These are phyloP conservation scores for Paramecium sonneborni DNA, from an alignment of 73 alveolate genomes.

Conservation along the genomic window DNA sequence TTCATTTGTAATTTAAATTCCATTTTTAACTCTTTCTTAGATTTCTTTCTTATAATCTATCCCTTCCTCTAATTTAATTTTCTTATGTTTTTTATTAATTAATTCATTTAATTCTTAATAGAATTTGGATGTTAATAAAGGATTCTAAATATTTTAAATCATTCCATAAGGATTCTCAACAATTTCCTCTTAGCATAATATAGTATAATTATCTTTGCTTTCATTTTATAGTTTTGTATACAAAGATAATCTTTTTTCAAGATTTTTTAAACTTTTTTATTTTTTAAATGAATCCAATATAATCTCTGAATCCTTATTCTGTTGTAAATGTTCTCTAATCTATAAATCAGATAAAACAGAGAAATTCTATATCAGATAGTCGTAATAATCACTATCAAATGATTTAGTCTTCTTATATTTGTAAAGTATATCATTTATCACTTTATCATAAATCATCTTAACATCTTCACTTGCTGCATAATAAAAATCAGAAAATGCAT, in stretches of 20 bases:
- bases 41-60: neutral
- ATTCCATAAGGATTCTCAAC: neutral
- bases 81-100: neutral
- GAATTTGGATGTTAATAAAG: neutral
- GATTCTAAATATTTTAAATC: neutral
- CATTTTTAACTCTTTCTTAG: neutral
- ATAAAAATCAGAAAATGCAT: neutral
- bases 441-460: neutral
- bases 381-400: neutral
- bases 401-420: neutral
- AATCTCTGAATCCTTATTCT: constrained; percentile 4
- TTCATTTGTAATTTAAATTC: neutral
- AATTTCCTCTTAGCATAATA: neutral
- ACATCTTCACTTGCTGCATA: neutral
- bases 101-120: neutral
- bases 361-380: neutral
- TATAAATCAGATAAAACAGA: neutral
- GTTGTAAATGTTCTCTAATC: neutral
- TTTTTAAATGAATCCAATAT: neutral
- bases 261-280: neutral
- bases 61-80: neutral
- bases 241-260: neutral
- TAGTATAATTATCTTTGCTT: neutral
- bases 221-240: neutral
- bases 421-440: neutral